phyloP scores from a whole-genome alignment of 2,329 filamentous ascomycete species.

The Aspergillus sp. region DNA sequence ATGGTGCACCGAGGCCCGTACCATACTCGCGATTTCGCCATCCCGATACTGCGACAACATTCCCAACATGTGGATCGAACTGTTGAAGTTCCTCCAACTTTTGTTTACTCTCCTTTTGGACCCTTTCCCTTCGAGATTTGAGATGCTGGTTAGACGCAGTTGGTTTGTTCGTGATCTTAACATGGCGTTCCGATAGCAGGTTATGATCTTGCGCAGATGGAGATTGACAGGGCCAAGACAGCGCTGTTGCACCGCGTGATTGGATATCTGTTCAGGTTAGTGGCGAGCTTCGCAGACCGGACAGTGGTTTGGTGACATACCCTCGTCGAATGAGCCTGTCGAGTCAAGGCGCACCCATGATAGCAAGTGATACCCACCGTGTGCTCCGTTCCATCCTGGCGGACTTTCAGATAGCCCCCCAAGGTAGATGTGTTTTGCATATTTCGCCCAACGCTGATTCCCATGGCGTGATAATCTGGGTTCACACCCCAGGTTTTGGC shows the following conservation, averaged over 20 bases:
- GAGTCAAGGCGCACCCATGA: background rate
- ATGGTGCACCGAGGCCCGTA: background rate
- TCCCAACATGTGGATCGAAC: background rate
- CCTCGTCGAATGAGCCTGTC: background rate
- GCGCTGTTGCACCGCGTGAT: background rate
- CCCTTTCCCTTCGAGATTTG: background rate
- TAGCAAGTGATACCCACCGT: background rate
- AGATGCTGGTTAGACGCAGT: background rate
- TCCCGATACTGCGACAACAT: background rate
- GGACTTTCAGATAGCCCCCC: background rate
- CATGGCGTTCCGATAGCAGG: background rate
- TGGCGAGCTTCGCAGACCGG: background rate
- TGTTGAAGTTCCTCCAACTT: background rate
- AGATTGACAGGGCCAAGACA: slow-evolving; percentile 1
- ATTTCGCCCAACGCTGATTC: background rate
- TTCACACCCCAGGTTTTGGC: background rate
- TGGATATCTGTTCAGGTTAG: slow-evolving; percentile 2
- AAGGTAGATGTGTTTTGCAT: background rate
- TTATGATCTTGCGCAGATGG: background rate
- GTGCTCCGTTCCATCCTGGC: background rate
- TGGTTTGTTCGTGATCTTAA: background rate
- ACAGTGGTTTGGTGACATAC: background rate
- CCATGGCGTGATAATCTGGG: background rate
- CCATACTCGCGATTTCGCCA: background rate
- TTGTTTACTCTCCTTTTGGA: background rate